These are phyloP conservation scores for Kazachstania sp. DNA, from an alignment of 1,139 yeast genomes.

Conservation along the genomic window DNA sequence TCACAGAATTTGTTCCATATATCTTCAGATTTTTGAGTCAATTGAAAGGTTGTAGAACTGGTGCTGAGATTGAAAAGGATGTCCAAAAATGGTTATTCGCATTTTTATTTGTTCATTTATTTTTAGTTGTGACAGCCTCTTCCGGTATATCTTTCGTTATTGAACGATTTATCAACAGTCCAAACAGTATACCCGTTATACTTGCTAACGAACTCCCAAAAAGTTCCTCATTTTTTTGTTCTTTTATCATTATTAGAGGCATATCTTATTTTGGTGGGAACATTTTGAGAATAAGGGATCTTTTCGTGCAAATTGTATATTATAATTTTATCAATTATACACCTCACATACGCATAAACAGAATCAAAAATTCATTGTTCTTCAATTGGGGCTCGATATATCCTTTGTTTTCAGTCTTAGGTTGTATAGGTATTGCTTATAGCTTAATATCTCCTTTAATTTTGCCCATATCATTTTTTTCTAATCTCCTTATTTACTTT, in stretches of 20 bases:
- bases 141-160: constrained; percentile 67
- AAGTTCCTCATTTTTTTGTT: constrained; percentile 73
- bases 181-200: constrained; percentile 61
- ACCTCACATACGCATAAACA: constrained; percentile 48
- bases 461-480: constrained; percentile 49
- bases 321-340: constrained; percentile 41
- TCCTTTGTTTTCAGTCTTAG: constrained; percentile 68
- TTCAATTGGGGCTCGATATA: constrained; percentile 72
- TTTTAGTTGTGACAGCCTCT: constrained; percentile 76
- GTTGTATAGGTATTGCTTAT: constrained; percentile 68
- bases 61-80: constrained; percentile 48
- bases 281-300: constrained; percentile 46
- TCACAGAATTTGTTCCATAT: constrained; percentile 48
- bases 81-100: constrained; percentile 61
- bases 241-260: constrained; percentile 64
- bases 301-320: constrained; percentile 36
- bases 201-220: constrained; percentile 71
- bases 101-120: constrained; percentile 72
- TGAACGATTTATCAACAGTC: constrained; percentile 57
- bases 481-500: constrained; percentile 48
- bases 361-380: constrained; percentile 38
- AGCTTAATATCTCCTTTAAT: constrained; percentile 74
- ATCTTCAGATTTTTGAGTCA: constrained; percentile 43
- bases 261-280: constrained; percentile 64
- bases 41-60: constrained; percentile 46